phyloP scores from a whole-genome alignment of 1,139 yeast genomes.

The Sugiyamaella xylanicola region DNA sequence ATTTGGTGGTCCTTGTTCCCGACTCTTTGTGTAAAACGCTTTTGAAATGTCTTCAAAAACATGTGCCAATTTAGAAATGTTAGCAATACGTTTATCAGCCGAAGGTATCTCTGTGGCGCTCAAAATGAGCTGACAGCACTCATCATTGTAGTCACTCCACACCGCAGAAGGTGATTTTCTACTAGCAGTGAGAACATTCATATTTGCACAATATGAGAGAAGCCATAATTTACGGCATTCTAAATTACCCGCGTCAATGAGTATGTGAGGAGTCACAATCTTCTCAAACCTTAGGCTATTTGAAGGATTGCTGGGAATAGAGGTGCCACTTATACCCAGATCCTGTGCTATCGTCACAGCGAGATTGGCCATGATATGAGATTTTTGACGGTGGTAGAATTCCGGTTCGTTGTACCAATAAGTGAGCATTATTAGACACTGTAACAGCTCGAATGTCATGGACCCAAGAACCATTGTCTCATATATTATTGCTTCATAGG shows the following conservation, averaged over 20 bases:
- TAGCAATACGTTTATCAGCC: slow-evolving; percentile 48
- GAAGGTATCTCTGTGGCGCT: slow-evolving; percentile 35
- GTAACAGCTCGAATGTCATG: slow-evolving; percentile 68
- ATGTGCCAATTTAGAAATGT: slow-evolving; percentile 61
- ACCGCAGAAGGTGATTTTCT: slow-evolving; percentile 37
- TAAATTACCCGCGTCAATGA: slow-evolving; percentile 38
- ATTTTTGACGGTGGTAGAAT: slow-evolving; percentile 73
- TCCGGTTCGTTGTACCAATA: slow-evolving; percentile 88
- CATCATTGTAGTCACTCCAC: slow-evolving; percentile 61
- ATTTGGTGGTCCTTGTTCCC: slow-evolving; percentile 36
- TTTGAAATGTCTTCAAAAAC: slow-evolving; percentile 58
- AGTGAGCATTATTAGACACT: slow-evolving; percentile 60
- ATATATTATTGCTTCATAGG: slow-evolving; percentile 57
- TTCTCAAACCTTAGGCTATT: slow-evolving; percentile 35
- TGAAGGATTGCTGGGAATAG: slow-evolving; percentile 21
- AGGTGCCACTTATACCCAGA: slow-evolving; percentile 62
- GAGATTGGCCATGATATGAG: slow-evolving; percentile 66
- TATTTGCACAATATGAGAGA: slow-evolving; percentile 37
- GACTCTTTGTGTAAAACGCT: slow-evolving; percentile 35
- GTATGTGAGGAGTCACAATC: slow-evolving; percentile 43
- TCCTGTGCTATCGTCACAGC: slow-evolving; percentile 75
- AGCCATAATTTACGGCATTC: slow-evolving; percentile 44
- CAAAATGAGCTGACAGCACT: slow-evolving; percentile 57
- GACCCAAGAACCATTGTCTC: slow-evolving; percentile 73
- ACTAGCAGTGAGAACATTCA: slow-evolving; percentile 39